phyloP scores from a whole-genome alignment of 139 green algal species.

The Coelastrella sp. region DNA sequence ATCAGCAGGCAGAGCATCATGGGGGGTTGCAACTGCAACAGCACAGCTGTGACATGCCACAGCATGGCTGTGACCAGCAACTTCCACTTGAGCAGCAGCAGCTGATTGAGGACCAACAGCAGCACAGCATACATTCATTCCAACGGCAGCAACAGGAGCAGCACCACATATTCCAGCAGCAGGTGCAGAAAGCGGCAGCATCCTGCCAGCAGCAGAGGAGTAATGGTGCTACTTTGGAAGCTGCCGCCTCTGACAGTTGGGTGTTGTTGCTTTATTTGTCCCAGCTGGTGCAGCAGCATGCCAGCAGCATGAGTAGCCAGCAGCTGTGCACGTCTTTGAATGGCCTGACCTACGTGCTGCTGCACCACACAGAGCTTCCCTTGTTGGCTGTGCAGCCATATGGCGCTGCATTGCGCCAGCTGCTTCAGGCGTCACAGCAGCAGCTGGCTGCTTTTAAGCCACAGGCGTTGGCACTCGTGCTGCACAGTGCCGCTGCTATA shows the following conservation, averaged over 20 bases:
- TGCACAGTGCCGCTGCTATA: constrained; percentile 8
- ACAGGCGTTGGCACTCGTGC: not conserved
- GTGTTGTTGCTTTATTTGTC: constrained; percentile 16
- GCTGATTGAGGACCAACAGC: constrained; percentile 30
- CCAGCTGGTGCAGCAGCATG: not conserved
- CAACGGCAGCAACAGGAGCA: constrained; percentile 22
- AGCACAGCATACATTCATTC: constrained; percentile 1
- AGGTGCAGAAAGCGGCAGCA: not conserved
- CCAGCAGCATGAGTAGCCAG: constrained; percentile 23
- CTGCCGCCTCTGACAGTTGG: not conserved
- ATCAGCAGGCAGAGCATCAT: not conserved
- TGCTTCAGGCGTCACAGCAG: not conserved
- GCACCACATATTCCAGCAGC: constrained; percentile 17
- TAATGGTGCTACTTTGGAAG: not conserved
- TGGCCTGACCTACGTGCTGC: constrained; percentile 8
- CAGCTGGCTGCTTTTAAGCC: not conserved
- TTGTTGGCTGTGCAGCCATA: not conserved
- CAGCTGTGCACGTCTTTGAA: constrained; percentile 39
- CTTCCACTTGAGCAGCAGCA: not conserved
- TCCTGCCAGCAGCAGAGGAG: not conserved
- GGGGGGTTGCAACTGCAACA: not conserved
- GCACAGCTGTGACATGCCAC: not conserved
- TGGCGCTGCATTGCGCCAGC: not conserved
- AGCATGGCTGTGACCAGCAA: not conserved
- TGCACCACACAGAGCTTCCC: not conserved